phyloP scores from a whole-genome alignment of 495 filamentous ascomycete species.

The Hypoxylon trugodes region DNA sequence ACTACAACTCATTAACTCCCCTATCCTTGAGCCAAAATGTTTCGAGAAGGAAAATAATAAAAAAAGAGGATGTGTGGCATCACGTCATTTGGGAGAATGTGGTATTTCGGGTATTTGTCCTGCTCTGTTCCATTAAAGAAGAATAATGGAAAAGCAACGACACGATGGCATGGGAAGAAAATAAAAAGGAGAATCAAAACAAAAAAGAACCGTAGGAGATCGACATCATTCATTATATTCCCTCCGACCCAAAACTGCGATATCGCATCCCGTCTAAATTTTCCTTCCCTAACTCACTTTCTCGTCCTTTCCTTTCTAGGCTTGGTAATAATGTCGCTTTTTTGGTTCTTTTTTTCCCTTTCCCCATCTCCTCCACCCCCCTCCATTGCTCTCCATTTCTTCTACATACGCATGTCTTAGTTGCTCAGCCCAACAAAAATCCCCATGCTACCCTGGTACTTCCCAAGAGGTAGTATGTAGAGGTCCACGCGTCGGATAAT shows the following conservation, averaged over 20 bases:
- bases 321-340: too few relatives aligned
- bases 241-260: constrained; percentile 18
- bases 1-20: too few relatives aligned
- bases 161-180: constrained; percentile 6
- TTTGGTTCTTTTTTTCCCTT: constrained; percentile 17
- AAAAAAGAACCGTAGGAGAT: constrained; percentile 27
- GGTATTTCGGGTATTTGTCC: constrained; percentile 22
- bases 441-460: constrained; percentile 14
- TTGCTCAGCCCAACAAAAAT: constrained; percentile 18
- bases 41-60: constrained; percentile 23
- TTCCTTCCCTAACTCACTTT: neutral
- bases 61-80: too few relatives aligned
- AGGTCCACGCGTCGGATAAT: constrained; percentile 16
- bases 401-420: constrained; percentile 15
- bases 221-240: constrained; percentile 39
- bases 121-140: constrained; percentile 18
- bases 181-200: too few relatives aligned
- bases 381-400: constrained; percentile 5
- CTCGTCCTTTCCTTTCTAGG: constrained; percentile 6
- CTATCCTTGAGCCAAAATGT: constrained; percentile 13
- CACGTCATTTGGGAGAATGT: constrained; percentile 18
- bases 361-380: neutral
- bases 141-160: constrained; percentile 17
- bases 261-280: constrained; percentile 14
- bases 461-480: too few relatives aligned